These are phyloP conservation scores for Diaporthe batatas DNA, from an alignment of 2,329 filamentous ascomycete species.

Conservation along the genomic window DNA sequence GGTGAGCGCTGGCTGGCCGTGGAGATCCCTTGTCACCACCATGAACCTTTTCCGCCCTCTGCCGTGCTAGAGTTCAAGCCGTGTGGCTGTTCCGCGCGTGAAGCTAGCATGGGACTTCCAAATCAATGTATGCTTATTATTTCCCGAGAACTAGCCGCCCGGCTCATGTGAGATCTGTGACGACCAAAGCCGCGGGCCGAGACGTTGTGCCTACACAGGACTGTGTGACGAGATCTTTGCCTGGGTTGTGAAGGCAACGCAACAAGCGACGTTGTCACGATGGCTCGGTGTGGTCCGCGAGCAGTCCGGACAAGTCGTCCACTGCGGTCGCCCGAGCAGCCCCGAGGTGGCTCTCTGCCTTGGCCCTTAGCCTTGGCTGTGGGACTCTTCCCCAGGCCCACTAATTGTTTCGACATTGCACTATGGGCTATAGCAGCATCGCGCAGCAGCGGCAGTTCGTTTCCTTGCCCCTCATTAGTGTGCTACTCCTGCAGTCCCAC, in stretches of 20 bases:
- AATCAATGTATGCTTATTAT: constrained; percentile 16
- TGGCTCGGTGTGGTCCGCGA: neutral
- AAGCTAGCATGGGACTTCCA: neutral
- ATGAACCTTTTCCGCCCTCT: neutral
- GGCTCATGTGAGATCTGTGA: neutral
- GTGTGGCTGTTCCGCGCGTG: neutral
- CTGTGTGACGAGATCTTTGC: neutral
- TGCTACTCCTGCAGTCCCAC: neutral
- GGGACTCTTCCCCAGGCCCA: neutral
- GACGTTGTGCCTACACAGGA: neutral
- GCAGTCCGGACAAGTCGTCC: neutral
- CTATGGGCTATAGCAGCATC: constrained; percentile 9
- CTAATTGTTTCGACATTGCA: constrained; percentile 10
- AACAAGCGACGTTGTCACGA: neutral
- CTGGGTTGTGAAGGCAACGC: neutral
- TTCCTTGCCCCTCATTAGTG: neutral
- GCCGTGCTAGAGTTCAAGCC: neutral
- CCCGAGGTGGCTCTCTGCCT: neutral
- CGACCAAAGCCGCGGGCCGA: constrained; percentile 9
- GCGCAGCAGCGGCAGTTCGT: constrained; percentile 10
- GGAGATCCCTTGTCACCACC: neutral
- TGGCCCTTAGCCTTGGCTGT: neutral
- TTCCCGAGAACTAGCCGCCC: neutral
- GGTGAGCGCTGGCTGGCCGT: neutral
- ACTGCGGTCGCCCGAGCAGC: neutral